Conservation (phyloP, 1,284 basidiomycete genomes). For the Grifola frondosa region DNA sequence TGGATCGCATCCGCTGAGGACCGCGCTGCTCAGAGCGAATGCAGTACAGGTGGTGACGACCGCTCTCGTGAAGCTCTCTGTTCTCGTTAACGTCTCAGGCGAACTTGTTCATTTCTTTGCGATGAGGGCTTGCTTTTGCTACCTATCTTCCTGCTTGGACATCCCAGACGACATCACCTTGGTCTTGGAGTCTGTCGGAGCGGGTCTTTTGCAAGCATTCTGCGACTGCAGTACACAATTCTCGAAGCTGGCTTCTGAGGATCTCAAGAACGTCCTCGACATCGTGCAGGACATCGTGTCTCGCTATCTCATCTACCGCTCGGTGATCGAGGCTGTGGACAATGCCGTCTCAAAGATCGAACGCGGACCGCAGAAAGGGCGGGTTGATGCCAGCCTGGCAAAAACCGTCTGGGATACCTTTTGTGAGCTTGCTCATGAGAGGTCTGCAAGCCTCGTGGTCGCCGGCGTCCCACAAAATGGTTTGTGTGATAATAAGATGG, state of each 20-base stretch:
- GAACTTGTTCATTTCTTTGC: slow-evolving; percentile 26
- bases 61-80: slow-evolving; percentile 29
- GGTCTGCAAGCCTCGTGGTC: slow-evolving; percentile 24
- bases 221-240: slow-evolving; percentile 31
- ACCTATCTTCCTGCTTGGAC: slow-evolving; percentile 36
- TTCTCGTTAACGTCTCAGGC: slow-evolving; percentile 26
- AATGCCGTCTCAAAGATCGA: slow-evolving; percentile 24
- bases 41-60: slow-evolving; percentile 33
- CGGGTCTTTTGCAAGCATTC: slow-evolving; percentile 36
- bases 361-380: slow-evolving; percentile 13
- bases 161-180: slow-evolving; percentile 40
- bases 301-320: slow-evolving; percentile 37
- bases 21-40: slow-evolving; percentile 33
- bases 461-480: slow-evolving; percentile 24
- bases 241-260: slow-evolving; percentile 28
- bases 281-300: slow-evolving; percentile 33
- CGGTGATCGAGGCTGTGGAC: slow-evolving; percentile 34
- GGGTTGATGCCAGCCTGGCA: slow-evolving; percentile 22
- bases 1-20: slow-evolving; percentile 30
- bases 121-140: slow-evolving; percentile 33
- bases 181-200: slow-evolving; percentile 34
- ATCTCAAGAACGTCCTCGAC: slow-evolving; percentile 29
- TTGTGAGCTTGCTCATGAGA: slow-evolving; percentile 26
- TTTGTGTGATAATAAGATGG: slow-evolving; percentile 37
- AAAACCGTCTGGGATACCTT: slow-evolving; percentile 31